Percentiles rank a stretch among this genome's conserved stretches.
These are phyloP conservation scores for Aspergillus sp. DNA, from an alignment of 2,329 filamentous ascomycete species.

Conservation along the genomic window DNA sequence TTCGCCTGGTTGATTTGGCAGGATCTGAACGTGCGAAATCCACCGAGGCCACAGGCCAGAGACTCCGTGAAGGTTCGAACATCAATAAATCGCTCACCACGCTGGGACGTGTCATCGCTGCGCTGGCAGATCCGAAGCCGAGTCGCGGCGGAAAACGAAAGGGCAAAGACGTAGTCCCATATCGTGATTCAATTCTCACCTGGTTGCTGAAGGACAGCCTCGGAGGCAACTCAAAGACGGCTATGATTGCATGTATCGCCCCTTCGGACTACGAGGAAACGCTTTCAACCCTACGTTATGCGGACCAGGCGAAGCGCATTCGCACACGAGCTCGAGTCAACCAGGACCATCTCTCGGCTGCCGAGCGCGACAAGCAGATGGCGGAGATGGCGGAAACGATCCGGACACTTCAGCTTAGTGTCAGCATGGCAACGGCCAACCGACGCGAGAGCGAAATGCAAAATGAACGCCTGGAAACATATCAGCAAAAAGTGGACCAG, in stretches of 20 bases:
- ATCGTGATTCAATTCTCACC: constrained; percentile 78
- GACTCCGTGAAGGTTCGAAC: constrained; percentile 89
- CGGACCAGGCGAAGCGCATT: constrained; percentile 96
- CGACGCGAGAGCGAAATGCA: constrained; percentile 68
- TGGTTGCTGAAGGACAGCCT: constrained; percentile 94
- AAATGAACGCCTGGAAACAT: constrained; percentile 85
- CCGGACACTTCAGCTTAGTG: constrained; percentile 71
- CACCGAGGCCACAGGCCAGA: constrained; percentile 87
- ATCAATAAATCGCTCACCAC: constrained; percentile 99
- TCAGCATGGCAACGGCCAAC: constrained; percentile 62
- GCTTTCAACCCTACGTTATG: constrained; percentile 89
- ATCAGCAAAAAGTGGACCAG: constrained; percentile 80
- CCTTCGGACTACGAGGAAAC: constrained; percentile 97
- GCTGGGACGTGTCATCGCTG: constrained; percentile 90
- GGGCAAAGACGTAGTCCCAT: constrained; percentile 74
- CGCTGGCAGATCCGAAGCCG: constrained; percentile 71
- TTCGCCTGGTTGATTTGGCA: constrained; percentile 89
- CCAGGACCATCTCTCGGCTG: constrained; percentile 87
- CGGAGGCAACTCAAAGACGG: constrained; percentile 95
- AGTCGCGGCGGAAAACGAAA: constrained; percentile 52
- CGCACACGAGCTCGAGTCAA: constrained; percentile 92
- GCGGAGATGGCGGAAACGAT: constrained; percentile 94
- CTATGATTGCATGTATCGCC: constrained; percentile 97
- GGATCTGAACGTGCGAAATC: constrained; percentile 93
- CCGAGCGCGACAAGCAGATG: constrained; percentile 92